Base-by-base conservation (phyloP, 1,284 basidiomycete genomes). In the Papiliotrema fonsecae region DNA sequence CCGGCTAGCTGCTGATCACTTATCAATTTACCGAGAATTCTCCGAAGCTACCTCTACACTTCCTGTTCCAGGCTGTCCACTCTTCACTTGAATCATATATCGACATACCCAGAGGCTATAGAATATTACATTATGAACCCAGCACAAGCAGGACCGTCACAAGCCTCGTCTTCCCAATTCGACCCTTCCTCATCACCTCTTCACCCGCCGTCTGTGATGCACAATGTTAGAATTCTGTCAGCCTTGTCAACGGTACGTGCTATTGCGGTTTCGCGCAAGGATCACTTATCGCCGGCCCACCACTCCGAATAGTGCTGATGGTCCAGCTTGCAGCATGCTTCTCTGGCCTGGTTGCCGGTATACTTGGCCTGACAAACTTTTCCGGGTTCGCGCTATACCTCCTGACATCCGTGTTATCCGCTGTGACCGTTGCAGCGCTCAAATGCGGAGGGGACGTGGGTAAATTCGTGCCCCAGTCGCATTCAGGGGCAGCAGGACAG, bases 291-390 rank as follows among this genome's bases (percentile, higher is more conserved):
- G 30, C 24, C 45, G 19, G 24, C 13, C 28, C 21, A 18, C 14
- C 26, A 37, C 24, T 27, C 25, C 31, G 34, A 16, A 25, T 7
- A 25, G 31, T 34, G 36, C 45, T 45, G 21, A 45, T 26, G 21
- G n/a, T 5, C 22, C 55, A 72, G 75, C 70, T 89, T 24, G 82
- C 87, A 6, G 78, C 88, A 2, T 88, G 85, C 73, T 85, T 90
- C 65, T 80, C 88, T 16, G 90, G 90, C 32, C 84, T 88, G 1
- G 82, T 83, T 2, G 86, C 89, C 2, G 90, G 90, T 24, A 82
- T 91, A 50, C 81, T 93, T 3, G 90, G 90, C 19, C 79, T 93
- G 27, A 82, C 87, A 61, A 91, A 89, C 73, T 81, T 81, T 75
- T 74, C 77, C 39, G 90, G 90, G 27, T 92, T 93, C 69, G 78